Evolutionary conservation across 768 basidiomycete species (phyloP), one percentile per base, ranked within the genome.

Genomic region (Rhodosporidiobolus odoratus): DNA sequence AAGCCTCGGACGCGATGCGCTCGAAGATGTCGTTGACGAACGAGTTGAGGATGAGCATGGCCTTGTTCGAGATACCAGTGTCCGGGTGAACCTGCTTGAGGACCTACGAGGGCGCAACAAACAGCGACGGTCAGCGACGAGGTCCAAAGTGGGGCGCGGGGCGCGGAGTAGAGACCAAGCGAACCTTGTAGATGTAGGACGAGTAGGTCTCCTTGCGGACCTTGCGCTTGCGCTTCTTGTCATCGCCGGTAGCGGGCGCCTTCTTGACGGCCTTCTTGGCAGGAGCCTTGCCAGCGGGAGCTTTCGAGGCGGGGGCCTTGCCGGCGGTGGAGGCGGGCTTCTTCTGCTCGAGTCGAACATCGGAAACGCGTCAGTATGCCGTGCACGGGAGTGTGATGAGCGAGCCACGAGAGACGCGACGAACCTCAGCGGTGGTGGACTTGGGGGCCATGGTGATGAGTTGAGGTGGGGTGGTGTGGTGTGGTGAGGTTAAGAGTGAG

Each of bases 41-140:
- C 35, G 88, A 89, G 84, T 92, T 91, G 52, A 92, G 82, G 77
- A 92, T 92, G 72, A 89, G 88, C 90, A 92, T 91, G 4, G 89
- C 89, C 81, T 95, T 95, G 86, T 92, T 95, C 48, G 92, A 95
- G 85, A 96, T 95, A 88, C 94, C 94, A 63, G 93, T 95, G 77
- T 95, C 93, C 62, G 94, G 95, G 83, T 95, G 94, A 73, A 96
- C 92, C 83, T 96, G 95, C 83, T 90, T 96, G 76, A 96, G 85
- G 74, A 96, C 93, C 52, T 54, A 34, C 3, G 43, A 45, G 43
- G 43, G 43, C 13, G 23, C 13, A 23, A 45, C 12, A 45, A 45
- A 23, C 12, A 12, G 43, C 43, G 43, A 13, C 25, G 16, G 30
- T 34, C 19, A 17, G 52, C 27, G 27, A 23, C 50, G 23, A 25